Conservation (phyloP, 2,329 filamentous ascomycete genomes). For the Paramyrothecium roridum region DNA sequence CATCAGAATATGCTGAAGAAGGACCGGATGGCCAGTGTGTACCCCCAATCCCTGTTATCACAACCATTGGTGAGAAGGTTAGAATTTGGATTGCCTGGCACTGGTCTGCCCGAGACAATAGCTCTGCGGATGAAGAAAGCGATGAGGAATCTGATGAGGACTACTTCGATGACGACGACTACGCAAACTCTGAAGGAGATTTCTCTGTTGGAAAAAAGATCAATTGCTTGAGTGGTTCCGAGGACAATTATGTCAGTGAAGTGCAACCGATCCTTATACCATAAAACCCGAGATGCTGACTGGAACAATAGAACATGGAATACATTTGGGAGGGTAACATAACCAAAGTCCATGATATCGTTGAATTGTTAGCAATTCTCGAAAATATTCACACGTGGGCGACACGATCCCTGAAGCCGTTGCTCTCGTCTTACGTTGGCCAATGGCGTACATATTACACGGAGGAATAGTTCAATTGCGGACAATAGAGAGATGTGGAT, state of each 20-base stretch:
- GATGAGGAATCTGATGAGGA: no score
- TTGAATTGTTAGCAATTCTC: background rate
- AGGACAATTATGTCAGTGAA: background rate
- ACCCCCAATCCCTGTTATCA: background rate
- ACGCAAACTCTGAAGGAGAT: no score
- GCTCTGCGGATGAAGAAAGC: background rate
- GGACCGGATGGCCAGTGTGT: background rate
- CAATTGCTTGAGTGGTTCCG: no score
- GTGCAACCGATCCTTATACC: no score
- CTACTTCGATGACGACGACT: no score
- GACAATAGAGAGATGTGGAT: no score
- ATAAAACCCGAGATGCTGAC: no score
- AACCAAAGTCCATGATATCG: background rate
- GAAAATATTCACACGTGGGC: background rate
- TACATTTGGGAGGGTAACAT: background rate
- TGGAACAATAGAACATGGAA: background rate
- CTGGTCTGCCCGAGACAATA: background rate
- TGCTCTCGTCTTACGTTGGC: no score
- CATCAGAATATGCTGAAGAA: background rate
- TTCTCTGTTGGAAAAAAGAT: no score
- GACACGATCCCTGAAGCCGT: background rate
- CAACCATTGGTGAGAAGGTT: background rate
- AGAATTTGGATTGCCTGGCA: constrained; percentile 1
- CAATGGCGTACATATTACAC: no score
- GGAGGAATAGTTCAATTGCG: no score